A percentile compares a stretch with the other conserved stretches of the same genome.
Conservation (phyloP, 164 flowering plant species). For the Chloranthus sessilifolius region DNA sequence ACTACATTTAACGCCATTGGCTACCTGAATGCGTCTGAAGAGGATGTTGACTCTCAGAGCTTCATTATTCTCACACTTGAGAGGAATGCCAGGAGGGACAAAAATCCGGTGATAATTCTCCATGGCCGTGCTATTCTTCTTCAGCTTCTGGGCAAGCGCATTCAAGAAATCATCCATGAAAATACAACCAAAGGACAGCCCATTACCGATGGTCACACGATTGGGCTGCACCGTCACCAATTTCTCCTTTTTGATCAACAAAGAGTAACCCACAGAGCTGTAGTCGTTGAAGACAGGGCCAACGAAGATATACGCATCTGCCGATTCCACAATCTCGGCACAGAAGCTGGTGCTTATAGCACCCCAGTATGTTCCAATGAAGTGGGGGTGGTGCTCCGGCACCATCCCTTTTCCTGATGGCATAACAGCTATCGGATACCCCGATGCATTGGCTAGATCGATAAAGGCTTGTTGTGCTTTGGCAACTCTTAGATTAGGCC, state of each 20-base stretch:
- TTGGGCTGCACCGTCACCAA: slow-evolving; percentile 75
- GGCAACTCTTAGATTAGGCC: slow-evolving; percentile 69
- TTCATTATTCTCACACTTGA: slow-evolving; percentile 41
- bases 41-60: slow-evolving; percentile 72
- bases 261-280: slow-evolving; percentile 87
- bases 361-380: slow-evolving; percentile 75
- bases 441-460: slow-evolving; percentile 69
- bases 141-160: slow-evolving; percentile 54
- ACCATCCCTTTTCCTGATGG: slow-evolving; percentile 83
- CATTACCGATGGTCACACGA: slow-evolving; percentile 65
- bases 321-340: slow-evolving; percentile 85
- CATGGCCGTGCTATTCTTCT: slow-evolving; percentile 46
- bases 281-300: slow-evolving; percentile 90
- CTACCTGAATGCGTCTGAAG: slow-evolving; percentile 54
- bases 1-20: no score
- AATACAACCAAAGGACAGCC: slow-evolving; percentile 74
- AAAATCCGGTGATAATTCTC: slow-evolving; percentile 70
- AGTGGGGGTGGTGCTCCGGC: slow-evolving; percentile 29
- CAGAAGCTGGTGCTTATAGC: slow-evolving; percentile 80
- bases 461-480: slow-evolving; percentile 61
- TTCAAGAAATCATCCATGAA: slow-evolving; percentile 68
- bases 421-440: slow-evolving; percentile 74
- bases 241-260: slow-evolving; percentile 83
- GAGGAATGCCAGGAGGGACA: slow-evolving; percentile 65
- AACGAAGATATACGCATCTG: slow-evolving; percentile 80